These are phyloP conservation scores for Aureobasidium sp. DNA, from an alignment of 2,329 filamentous ascomycete species.

Conservation along the genomic window DNA sequence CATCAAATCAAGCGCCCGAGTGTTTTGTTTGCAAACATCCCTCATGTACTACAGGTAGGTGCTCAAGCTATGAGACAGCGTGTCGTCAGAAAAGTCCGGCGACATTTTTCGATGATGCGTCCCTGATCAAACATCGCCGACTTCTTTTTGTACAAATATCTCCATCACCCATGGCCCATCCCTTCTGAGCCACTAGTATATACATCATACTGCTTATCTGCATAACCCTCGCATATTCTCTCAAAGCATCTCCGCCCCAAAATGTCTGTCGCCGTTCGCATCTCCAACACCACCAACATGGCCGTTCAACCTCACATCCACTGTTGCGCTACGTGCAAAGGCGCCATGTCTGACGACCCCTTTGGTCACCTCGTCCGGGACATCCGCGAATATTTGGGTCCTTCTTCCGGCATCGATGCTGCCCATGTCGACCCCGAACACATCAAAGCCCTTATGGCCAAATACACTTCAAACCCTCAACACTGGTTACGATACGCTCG, in stretches of 20 bases:
- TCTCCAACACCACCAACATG: not conserved
- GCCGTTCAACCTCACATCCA: not conserved
- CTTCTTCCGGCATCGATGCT: slow-evolving; percentile 73
- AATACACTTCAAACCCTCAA: slow-evolving; percentile 60
- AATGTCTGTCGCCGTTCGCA: not conserved
- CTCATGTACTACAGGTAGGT: no score
- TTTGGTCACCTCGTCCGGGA: slow-evolving; percentile 67
- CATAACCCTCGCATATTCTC: not conserved
- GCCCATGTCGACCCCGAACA: slow-evolving; percentile 71
- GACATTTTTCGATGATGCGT: not conserved
- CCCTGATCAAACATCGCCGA: slow-evolving; percentile 12
- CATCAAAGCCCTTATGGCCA: slow-evolving; percentile 64
- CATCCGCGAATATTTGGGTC: slow-evolving; percentile 69
- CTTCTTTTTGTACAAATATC: slow-evolving; percentile 8
- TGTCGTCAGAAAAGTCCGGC: not conserved
- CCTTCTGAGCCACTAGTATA: not conserved
- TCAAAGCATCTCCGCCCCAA: not conserved
- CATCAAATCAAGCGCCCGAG: not conserved
- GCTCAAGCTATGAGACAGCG: not conserved
- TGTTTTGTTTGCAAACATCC: no score
- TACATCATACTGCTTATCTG: no score
- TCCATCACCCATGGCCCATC: not conserved
- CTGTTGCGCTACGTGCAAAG: slow-evolving; percentile 7
- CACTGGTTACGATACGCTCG: slow-evolving; percentile 74
- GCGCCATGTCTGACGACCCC: slow-evolving; percentile 14